Evolutionary conservation across 2,329 filamentous ascomycete species (phyloP), one percentile per base, ranked within the genome.

Genomic region (Lasiodiplodia hormozganensis): DNA sequence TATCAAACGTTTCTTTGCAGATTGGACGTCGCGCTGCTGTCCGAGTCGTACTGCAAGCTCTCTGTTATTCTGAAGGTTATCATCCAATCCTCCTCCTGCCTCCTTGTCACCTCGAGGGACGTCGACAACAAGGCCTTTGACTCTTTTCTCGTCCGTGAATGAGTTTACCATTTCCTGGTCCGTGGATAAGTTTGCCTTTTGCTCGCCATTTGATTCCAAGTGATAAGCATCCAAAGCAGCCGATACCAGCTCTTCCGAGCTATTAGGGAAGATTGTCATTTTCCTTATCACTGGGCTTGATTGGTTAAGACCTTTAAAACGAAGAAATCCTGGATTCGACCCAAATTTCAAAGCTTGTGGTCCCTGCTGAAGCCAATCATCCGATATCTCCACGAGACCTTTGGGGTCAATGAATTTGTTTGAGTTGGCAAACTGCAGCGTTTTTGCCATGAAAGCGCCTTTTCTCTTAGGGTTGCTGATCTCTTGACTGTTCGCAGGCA

Each of bases 281-380:
- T 53, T 0, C 21, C 4, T 4, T n/a, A 53, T 53, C 6, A 14
- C 21, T 4, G 38, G 12, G 4, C 1, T 16, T 1, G 11, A 40
- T 40, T 1, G 1, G 16, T 16, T 2, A 16, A 1, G 2, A 14
- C 16, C 5, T 40, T 5, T 2, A 36, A 7, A 36, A 2, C 8
- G 31, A 1, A 31, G 31, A 2, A 31, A 31, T 10, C 31, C 23
- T 10, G 40, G 7, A 4, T 67, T 2, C 2, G 47, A 10, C 4
- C 40, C 34, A 18, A 56, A 68, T 4, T 51, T 38, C 23, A 68
- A 25, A 4, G 52, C 54, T 5, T 36, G 49, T 0, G 67, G 67
- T 25, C 31, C n/a, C 12, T 56, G 18, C n/a, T 66, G 43, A 3
- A 70, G 58, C 69, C 69, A 70, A 16, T 68, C 58, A 21, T 70